phyloP scores from a whole-genome alignment of 495 filamentous ascomycete genomes.

The Penicillium arizonense region DNA sequence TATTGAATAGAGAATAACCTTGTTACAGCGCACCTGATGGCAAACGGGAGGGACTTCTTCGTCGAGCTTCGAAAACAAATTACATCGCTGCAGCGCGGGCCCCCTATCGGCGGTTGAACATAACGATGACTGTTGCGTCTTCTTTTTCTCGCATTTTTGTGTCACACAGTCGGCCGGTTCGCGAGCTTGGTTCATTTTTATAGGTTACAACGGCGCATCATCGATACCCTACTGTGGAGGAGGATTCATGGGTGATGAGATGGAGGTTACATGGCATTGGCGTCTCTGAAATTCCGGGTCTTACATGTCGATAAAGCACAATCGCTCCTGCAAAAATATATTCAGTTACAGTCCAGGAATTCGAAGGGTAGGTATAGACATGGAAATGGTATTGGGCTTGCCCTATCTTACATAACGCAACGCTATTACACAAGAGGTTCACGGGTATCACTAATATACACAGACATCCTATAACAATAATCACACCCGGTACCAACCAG shows the following conservation, averaged over 20 bases:
- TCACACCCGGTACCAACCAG: constrained; percentile 33
- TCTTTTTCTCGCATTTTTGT: constrained; percentile 13
- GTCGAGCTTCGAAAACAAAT: constrained; percentile 53
- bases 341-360: not conserved
- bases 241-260: constrained; percentile 23
- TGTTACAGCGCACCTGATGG: constrained; percentile 49
- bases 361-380: not conserved
- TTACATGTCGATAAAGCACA: constrained; percentile 8
- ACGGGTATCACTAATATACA: constrained; percentile 8
- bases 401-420: constrained; percentile 18
- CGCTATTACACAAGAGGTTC: constrained; percentile 3
- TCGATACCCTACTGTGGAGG: constrained; percentile 31
- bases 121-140: not conserved
- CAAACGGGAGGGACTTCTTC: constrained; percentile 54
- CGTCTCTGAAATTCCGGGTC: constrained; percentile 20
- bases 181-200: constrained; percentile 22
- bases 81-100: constrained; percentile 39
- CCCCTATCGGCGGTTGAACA: constrained; percentile 43
- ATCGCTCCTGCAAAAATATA: not conserved
- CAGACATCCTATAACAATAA: not conserved
- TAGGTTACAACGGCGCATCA: constrained; percentile 29
- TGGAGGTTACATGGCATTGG: constrained; percentile 26
- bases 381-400: constrained; percentile 16
- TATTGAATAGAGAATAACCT: constrained; percentile 13
- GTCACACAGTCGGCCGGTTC: constrained; percentile 22